phyloP scores from a whole-genome alignment of 495 filamentous ascomycete species.

The Neurospora sp. region DNA sequence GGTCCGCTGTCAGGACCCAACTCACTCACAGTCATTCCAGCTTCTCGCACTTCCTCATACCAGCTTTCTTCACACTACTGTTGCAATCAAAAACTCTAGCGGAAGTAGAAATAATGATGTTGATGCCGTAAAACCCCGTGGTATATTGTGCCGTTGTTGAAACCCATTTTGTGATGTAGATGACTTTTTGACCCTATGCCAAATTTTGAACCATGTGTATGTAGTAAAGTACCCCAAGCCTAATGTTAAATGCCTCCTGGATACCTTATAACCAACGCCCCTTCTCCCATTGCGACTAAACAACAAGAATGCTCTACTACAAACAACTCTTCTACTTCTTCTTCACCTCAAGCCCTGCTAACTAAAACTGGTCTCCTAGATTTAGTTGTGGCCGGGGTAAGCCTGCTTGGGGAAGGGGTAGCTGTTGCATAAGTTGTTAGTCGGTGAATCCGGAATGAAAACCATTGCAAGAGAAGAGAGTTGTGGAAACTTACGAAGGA shows the following conservation, averaged over 20 bases:
- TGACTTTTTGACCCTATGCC: conserved; percentile 7
- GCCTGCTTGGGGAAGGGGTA: conserved; percentile 63
- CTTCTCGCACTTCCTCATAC: no score
- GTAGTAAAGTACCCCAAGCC: not conserved
- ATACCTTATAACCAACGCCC: not conserved
- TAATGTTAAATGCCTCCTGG: not conserved
- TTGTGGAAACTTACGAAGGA: conserved; percentile 64
- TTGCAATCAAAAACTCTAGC: not conserved
- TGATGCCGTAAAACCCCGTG: not conserved
- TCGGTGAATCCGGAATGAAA: not conserved
- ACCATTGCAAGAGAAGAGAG: not conserved
- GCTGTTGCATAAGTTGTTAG: conserved; percentile 3
- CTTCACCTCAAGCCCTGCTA: not conserved
- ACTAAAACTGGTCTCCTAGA: not conserved
- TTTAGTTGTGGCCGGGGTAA: conserved; percentile 38
- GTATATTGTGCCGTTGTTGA: conserved; percentile 20
- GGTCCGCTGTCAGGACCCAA: no score
- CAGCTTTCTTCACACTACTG: not conserved
- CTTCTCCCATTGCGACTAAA: not conserved
- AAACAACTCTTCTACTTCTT: not conserved
- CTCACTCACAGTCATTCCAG: no score
- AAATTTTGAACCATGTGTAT: not conserved
- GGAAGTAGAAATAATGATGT: not conserved
- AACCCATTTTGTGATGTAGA: conserved; percentile 14
- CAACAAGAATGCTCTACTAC: not conserved